Evolutionary conservation across 441 rosid species (phyloP).

Genomic region (Corymbia calophylla): DNA sequence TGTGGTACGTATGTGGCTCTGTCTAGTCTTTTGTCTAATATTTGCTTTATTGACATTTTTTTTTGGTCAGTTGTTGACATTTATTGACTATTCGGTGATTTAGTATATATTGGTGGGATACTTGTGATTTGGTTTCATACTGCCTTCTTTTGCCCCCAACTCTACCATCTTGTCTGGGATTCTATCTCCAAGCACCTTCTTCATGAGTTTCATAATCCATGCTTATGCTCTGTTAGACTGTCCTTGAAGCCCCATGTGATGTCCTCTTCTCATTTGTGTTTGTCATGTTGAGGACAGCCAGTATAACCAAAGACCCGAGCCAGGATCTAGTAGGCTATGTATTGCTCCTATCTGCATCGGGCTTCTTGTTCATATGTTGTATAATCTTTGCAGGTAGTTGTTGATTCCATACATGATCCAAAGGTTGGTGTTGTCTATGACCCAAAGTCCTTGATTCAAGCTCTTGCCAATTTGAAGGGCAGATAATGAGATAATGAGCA

Average conservation of each 20-base stretch:
- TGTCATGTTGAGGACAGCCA: neutral
- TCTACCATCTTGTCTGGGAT: neutral
- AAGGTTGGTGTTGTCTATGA: conserved; percentile 65
- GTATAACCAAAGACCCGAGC: neutral
- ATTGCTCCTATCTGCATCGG: neutral
- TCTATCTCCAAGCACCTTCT: neutral
- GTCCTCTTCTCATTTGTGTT: neutral
- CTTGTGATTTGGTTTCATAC: neutral
- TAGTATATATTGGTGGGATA: neutral
- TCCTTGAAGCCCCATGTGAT: neutral
- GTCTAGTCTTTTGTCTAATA: neutral
- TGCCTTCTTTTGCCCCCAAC: neutral
- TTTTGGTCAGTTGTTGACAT: neutral
- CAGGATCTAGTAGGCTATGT: neutral
- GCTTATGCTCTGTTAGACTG: neutral
- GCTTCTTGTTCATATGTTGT: neutral
- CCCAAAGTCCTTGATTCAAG: conserved; percentile 54
- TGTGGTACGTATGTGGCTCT: conserved; percentile 41
- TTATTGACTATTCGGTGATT: neutral
- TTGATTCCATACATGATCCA: conserved; percentile 48
- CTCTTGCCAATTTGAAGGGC: conserved; percentile 46
- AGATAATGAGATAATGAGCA: conserved; percentile 16
- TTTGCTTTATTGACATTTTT: no score
- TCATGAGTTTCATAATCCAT: neutral
- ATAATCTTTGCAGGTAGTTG: conserved; percentile 41